phyloP scores from a whole-genome alignment of 179 eudicot genomes.

The Nepenthes alata region DNA sequence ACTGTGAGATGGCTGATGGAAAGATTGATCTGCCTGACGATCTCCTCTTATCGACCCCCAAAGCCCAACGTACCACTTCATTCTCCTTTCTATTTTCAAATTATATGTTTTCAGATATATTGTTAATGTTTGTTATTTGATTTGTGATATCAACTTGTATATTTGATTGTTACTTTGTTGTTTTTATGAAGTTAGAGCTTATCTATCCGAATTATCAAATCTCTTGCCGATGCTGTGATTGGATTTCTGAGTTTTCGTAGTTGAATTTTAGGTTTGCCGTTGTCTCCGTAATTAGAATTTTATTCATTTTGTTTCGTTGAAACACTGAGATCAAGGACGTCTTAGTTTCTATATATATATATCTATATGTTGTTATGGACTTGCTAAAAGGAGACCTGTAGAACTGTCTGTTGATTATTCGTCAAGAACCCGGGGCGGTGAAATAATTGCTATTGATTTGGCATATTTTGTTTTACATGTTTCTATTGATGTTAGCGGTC shows the following conservation, averaged over 20 bases:
- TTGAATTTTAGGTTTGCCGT: too few relatives aligned
- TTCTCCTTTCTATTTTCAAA: neutral
- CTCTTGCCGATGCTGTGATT: neutral
- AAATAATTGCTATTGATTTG: too few relatives aligned
- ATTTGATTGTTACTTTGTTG: neutral
- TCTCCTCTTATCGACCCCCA: slow-evolving; percentile 48
- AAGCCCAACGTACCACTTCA: slow-evolving; percentile 24
- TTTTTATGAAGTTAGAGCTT: neutral
- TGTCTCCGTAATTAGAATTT: too few relatives aligned
- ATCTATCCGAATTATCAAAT: neutral
- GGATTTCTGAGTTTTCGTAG: neutral
- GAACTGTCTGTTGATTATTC: too few relatives aligned
- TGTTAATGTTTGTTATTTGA: neutral
- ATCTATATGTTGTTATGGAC: neutral
- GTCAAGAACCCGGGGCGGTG: too few relatives aligned
- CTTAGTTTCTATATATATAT: neutral
- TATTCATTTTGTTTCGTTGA: too few relatives aligned
- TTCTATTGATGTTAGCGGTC: neutral
- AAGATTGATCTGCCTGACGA: slow-evolving; percentile 60
- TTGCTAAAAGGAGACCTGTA: too few relatives aligned
- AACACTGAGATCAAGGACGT: neutral
- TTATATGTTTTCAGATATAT: neutral
- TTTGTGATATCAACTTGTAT: neutral
- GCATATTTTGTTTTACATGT: too few relatives aligned
- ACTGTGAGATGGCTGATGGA: slow-evolving; percentile 36